Evolutionary conservation across 2,329 filamentous ascomycete species (phyloP).

Genomic region (Exophiala sp.): DNA sequence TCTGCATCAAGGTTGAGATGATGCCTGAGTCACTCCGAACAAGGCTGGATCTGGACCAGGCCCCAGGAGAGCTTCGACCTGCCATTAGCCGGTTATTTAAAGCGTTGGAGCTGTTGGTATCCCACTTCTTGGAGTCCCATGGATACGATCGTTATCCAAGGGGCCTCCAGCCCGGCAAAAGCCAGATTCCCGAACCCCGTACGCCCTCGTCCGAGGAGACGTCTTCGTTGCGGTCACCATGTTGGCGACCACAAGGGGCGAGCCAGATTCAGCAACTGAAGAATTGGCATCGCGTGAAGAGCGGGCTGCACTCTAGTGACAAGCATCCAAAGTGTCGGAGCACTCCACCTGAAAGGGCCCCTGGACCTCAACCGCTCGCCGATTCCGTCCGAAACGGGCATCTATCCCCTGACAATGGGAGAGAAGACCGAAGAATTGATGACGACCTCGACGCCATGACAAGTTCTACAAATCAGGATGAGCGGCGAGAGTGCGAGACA

Average conservation of each 20-base stretch:
- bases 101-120: slow-evolving; percentile 50
- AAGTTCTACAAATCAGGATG: no score
- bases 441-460: not conserved
- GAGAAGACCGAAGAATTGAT: not conserved
- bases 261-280: slow-evolving; percentile 6
- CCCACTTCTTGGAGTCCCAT: slow-evolving; percentile 68
- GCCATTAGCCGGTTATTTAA: slow-evolving; percentile 6
- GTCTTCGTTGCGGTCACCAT: not conserved
- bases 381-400: not conserved
- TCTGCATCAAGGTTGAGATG: slow-evolving; percentile 64
- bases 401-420: not conserved
- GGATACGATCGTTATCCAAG: slow-evolving; percentile 48
- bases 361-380: not conserved
- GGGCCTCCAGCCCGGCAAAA: not conserved
- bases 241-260: not conserved
- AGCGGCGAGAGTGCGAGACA: no score
- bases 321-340: slow-evolving; percentile 8
- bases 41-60: slow-evolving; percentile 37
- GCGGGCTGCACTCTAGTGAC: not conserved
- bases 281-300: slow-evolving; percentile 19
- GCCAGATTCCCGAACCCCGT: no score
- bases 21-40: slow-evolving; percentile 11
- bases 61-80: not conserved
- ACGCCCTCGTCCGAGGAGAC: not conserved
- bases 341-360: not conserved